Base-by-base conservation (phyloP, 129 eudicot genomes). In the Centella asiatica region DNA sequence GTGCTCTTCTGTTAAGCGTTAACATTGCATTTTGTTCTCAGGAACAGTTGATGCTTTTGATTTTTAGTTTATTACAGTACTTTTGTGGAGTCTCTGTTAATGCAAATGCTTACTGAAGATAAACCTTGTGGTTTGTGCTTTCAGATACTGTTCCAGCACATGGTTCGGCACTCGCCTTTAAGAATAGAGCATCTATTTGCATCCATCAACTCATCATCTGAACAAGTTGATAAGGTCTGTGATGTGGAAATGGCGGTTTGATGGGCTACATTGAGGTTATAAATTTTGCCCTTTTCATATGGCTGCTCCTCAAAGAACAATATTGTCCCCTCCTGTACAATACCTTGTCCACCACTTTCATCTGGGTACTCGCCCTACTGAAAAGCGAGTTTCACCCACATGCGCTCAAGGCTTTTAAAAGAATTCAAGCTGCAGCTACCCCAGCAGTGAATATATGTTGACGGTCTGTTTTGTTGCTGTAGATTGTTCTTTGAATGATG, bases 101-200 rank as follows among this genome's bases (percentile, higher is more conserved):
- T 18, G 51, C 22, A 18, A 46, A 46, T 4, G 23, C 51, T 46
- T 46, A 1, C 10, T 19, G 51, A 19, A 1, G 15, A 19, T 4
- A 5, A 0, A 54, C 36, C 45, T 44, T 11, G 57, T 25, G 25
- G 12, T 63, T 15, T 34, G 26, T 42, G 32, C 22, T 65, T 54
- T 72, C 79, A 86, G 94, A 78, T 92, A 9, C 70, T 92, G 60
- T 92, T 92, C 83, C 98, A 92, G 72, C 74, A 92, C 69, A 79
- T 77, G 79, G 98, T 66, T 69, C 94, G 98, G 17, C 84, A 82
- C 76, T 84, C 94, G 57, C 90, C 98, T 69, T 65, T 92, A 20
- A 77, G 77, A 53, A 80, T 92, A 50, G 95, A 87, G 44, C 86
- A 92, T 66, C 60, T 92, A 28, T 61, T 79, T 44, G 86, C 85